Percentiles rank a stretch among this genome's conserved stretches.
phyloP scores from a whole-genome alignment of 2,329 filamentous ascomycete genomes.

The Aspergillus latus region DNA sequence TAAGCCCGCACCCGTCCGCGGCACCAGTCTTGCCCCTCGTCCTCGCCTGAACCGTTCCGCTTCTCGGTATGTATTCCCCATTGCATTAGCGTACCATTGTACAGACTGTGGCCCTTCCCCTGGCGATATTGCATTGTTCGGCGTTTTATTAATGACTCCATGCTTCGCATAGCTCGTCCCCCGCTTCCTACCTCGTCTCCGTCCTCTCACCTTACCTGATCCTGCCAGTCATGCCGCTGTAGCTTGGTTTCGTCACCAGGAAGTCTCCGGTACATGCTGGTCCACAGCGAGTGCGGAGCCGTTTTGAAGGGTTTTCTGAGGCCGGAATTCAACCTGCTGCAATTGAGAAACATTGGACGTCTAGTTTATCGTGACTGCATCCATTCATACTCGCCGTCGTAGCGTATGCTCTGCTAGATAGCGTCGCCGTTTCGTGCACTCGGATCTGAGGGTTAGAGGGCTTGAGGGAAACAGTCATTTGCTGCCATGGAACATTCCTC shows the following conservation, averaged over 20 bases:
- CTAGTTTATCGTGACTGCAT: constrained; percentile 15
- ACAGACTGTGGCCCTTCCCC: constrained; percentile 12
- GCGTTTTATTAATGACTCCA: constrained; percentile 13
- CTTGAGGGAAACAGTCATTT: constrained; percentile 13
- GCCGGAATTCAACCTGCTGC: constrained; percentile 15
- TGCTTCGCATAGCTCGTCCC: constrained; percentile 18
- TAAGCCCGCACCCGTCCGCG: constrained; percentile 19
- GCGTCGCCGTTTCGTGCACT: constrained; percentile 14
- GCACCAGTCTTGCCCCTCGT: background rate
- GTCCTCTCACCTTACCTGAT: constrained; percentile 9
- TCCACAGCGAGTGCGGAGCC: constrained; percentile 23
- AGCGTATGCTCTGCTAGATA: constrained; percentile 24
- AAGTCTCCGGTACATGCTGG: constrained; percentile 23
- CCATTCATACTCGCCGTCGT: constrained; percentile 17
- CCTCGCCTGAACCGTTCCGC: constrained; percentile 10
- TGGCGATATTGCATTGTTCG: constrained; percentile 9
- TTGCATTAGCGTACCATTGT: constrained; percentile 22
- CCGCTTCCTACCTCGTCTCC: constrained; percentile 15
- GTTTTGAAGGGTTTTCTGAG: constrained; percentile 13
- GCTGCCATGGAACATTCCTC: constrained; percentile 83
- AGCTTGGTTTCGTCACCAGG: constrained; percentile 21
- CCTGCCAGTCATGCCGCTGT: constrained; percentile 32
- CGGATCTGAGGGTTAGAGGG: background rate
- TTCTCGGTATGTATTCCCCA: constrained; percentile 24
- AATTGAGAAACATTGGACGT: constrained; percentile 12